A percentile compares a stretch with the other conserved stretches of the same genome.
These are phyloP conservation scores for Mycena kentingensis DNA, from an alignment of 768 basidiomycete genomes.

Conservation along the genomic window DNA sequence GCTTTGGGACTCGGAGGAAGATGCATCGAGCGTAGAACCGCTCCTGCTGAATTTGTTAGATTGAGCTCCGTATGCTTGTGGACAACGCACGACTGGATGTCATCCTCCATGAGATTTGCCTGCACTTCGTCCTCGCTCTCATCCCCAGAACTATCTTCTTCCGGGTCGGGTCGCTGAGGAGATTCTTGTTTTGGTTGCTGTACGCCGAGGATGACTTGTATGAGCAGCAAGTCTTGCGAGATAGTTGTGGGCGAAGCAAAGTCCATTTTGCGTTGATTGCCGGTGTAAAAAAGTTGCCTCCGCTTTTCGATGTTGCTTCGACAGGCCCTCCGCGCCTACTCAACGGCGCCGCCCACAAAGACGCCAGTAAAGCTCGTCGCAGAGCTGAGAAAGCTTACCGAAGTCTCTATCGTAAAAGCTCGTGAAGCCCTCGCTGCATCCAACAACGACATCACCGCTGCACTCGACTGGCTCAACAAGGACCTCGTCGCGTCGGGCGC, in stretches of 20 bases:
- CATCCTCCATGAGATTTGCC: constrained; percentile 55
- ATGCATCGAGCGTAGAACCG: constrained; percentile 31
- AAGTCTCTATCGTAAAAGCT: constrained; percentile 85
- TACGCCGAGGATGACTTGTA: constrained; percentile 62
- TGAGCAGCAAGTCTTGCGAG: constrained; percentile 76
- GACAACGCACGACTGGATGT: constrained; percentile 27
- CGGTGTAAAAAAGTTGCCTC: background rate
- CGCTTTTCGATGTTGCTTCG: constrained; percentile 7
- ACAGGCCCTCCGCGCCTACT: constrained; percentile 40
- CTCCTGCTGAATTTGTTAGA: constrained; percentile 15
- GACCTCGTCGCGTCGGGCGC: constrained; percentile 73
- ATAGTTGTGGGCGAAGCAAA: constrained; percentile 66
- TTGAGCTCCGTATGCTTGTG: constrained; percentile 8
- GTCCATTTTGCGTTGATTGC: constrained; percentile 33
- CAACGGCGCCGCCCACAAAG: constrained; percentile 50
- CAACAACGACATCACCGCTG: constrained; percentile 71
- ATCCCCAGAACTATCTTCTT: constrained; percentile 50
- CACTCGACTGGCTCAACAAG: constrained; percentile 79
- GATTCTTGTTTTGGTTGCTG: constrained; percentile 15
- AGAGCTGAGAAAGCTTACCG: constrained; percentile 77
- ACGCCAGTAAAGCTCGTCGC: constrained; percentile 78
- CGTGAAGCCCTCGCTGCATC: constrained; percentile 79
- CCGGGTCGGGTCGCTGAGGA: constrained; percentile 23
- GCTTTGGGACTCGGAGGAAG: constrained; percentile 40
- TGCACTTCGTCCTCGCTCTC: constrained; percentile 78